Base-by-base conservation (phyloP, 2,329 filamentous ascomycete species). In the Apiospora marii region DNA sequence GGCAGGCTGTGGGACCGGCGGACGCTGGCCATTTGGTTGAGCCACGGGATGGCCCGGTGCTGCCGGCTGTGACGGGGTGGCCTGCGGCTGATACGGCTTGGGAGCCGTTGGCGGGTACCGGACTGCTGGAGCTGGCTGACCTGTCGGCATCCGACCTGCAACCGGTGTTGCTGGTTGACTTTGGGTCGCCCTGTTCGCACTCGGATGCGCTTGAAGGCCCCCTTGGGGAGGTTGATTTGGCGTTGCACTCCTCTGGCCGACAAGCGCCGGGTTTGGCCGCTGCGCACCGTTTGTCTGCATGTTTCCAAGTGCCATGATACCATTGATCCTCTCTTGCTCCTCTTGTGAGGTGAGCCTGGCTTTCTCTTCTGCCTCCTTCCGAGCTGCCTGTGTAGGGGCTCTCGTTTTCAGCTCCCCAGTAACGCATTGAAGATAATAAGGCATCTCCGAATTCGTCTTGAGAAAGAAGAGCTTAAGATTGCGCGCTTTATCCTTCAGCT, bases 391-490 rank as follows among this genome's bases (percentile, higher is more conserved):
- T 1, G 90, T 92, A 0, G 94, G 94, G 0, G 94, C 94, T 22
- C 94, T 87, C 0, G 95, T 97, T 82, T 96, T 96, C 49, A 98
- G 85, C 82, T 98, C 95, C 4, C 95, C 95, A 0, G 95, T 98
- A 14, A 98, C 95, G 43, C 93, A 93, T 78, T 95, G 92, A 30
- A 98, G 84, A 77, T 96, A 96, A 77, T 93, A 94, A 0, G 95
- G 95, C 81, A 98, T 95, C 78, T 98, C 95, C 6, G 94, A 95
- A 70, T 94, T 94, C 24, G 93, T 96, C 84, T 98, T 98, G 71
- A 98, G 84, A 82, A 97, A 97, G 84, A 96, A 97, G 0, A 98
- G 84, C 81, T 97, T 98, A 68, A 97, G 83, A 75, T 98, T 98
- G 69, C 94, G 88, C 0, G 94, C 94, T 82, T 98, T 98, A 80